Evolutionary conservation across 2,329 filamentous ascomycete species (phyloP), one percentile per base, ranked within the genome.

Genomic region (Penicillium sp.): DNA sequence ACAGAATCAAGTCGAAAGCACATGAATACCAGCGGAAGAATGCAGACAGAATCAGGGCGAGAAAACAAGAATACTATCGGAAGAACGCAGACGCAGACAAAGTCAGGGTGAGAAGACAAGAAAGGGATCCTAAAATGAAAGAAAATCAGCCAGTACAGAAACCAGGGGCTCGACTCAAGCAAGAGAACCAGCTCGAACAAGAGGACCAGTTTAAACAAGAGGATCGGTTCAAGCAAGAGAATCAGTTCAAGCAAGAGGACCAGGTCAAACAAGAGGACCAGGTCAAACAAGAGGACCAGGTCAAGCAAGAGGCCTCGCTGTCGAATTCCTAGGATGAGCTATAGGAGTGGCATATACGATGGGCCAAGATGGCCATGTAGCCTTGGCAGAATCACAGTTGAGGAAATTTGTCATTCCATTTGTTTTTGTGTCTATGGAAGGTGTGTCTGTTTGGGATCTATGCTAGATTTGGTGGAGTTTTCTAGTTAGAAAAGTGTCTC

Each of bases 51-150:
- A n/a, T n/a, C n/a, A n/a, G n/a, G n/a, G 13, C n/a, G n/a, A n/a
- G n/a, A n/a, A n/a, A n/a, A n/a, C n/a, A n/a, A n/a, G n/a, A 37
- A 13, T 29, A 29, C 5, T 1, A 0, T 0, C 7, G 16, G 10
- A 46, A 24, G 8, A 53, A 53, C 14, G 13, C n/a, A 46, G 34
- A 29, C 2, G n/a, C n/a, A n/a, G n/a, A n/a, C n/a, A 32, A 22
- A 11, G 2, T 44, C 4, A 42, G 7, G 4, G 1, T 6, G 24
- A 26, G 24, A 5, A 26, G 6, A 26, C 24, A 1, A 26, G 24
- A 44, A 44, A 3, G 3, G 9, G 2, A 1, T 2, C 4, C 1
- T 9, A 10, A 22, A 16, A 7, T 18, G 8, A 16, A 45, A 32
- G 13, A 16, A 7, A 22, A 4, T 46, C 13, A 16, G 13, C 1